Evolutionary conservation across 1,139 yeast genomes (phyloP), one percentile per base, ranked within the genome.

Genomic region (Hansenula lynferdii): DNA sequence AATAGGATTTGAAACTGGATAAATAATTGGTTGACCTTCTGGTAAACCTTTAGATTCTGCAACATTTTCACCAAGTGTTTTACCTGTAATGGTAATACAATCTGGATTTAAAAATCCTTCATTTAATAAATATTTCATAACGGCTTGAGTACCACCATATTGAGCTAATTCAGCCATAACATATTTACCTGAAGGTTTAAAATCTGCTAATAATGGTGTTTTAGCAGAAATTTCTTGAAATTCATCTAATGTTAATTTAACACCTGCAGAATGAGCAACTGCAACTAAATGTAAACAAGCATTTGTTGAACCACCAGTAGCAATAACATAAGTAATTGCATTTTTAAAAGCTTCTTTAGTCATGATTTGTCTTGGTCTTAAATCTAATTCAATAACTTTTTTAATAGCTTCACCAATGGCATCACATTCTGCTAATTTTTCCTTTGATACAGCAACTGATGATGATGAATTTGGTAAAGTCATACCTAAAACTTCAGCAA

Each of bases 261-360:
- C 83, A 51, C 80, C 96, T 44, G 85, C 92, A 36, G 95, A 76
- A 54, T 86, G 87, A 15, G 98, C 98, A 65, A 92, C 80, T 41
- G 98, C 98, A 53, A 90, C 79, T 65, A 92, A 65, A 61, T 92
- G 98, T 55, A 92, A 72, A 37, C 92, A 97, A 23, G 97, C 96
- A 61, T 92, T 92, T 42, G 98, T 92, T 25, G 97, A 92, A 45
- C 98, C 98, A 65, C 98, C 98, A 44, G 96, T 85, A 43, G 96
- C 95, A 58, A 92, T 85, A 52, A 85, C 81, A 59, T 92, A 90
- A 38, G 94, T 80, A 62, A 92, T 90, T 39, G 98, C 97, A 57
- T 92, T 92, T 65, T 86, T 95, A 64, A 92, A 92, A 6, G 98
- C 86, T 52, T 73, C 71, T 67, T 79, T 84, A 51, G 97, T 90